These are phyloP conservation scores for Murraya paniculata DNA, from an alignment of 345 rosid species.

Conservation along the genomic window DNA sequence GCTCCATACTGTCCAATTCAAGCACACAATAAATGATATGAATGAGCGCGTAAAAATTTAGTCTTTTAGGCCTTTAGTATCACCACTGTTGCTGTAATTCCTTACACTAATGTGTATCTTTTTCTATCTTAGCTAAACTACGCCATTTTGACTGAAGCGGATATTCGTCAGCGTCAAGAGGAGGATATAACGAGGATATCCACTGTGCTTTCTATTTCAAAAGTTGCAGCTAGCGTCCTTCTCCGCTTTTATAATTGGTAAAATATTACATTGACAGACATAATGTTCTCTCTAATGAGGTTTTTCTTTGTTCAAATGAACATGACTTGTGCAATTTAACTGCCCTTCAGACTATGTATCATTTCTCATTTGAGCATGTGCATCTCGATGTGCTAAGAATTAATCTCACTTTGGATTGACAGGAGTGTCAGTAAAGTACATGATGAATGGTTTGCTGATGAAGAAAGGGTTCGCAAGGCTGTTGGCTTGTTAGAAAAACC, in stretches of 20 bases:
- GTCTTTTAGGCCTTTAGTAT: not conserved
- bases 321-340: not conserved
- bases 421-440: conserved; percentile 81
- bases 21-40: not conserved
- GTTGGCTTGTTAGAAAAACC: conserved; percentile 71
- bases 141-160: conserved; percentile 62
- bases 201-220: conserved; percentile 63
- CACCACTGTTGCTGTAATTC: not conserved
- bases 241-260: conserved; percentile 75
- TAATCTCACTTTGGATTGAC: conserved; percentile 8
- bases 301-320: not conserved
- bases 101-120: conserved; percentile 1
- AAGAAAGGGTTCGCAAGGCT: conserved; percentile 60
- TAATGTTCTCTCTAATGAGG: not conserved
- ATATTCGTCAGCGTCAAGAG: conserved; percentile 62
- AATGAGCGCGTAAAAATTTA: not conserved
- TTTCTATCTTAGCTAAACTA: conserved; percentile 50
- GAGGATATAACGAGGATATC: conserved; percentile 61
- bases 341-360: not conserved
- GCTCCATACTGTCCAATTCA: not conserved
- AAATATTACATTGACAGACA: not conserved
- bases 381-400: not conserved
- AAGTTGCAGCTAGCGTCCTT: conserved; percentile 45
- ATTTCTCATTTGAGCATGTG: not conserved
- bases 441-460: conserved; percentile 94